Evolutionary conservation across 768 basidiomycete genomes (phyloP).

Genomic region (Kwoniella dendrophila): DNA sequence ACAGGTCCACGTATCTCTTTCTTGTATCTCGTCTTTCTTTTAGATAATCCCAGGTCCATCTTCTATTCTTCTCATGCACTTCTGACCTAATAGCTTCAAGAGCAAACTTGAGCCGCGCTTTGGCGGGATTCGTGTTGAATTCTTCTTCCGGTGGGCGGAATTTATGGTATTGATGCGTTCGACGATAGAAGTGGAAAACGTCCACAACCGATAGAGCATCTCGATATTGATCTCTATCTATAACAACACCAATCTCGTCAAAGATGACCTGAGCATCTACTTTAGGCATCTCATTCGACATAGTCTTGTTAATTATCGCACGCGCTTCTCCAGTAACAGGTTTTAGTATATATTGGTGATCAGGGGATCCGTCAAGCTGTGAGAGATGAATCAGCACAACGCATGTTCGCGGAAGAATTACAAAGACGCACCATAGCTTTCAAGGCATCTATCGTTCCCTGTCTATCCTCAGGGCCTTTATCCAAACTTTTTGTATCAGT

Average conservation of each 20-base stretch:
- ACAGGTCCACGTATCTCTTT: constrained; percentile 78
- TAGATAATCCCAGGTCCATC: constrained; percentile 93
- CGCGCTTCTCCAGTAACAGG: constrained; percentile 96
- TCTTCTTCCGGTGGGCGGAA: constrained; percentile 71
- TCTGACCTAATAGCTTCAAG: constrained; percentile 75
- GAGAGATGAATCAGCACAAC: not conserved
- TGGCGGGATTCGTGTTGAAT: constrained; percentile 65
- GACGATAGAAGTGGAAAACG: constrained; percentile 93
- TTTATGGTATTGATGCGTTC: constrained; percentile 75
- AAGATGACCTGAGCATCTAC: constrained; percentile 86
- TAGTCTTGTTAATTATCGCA: constrained; percentile 80
- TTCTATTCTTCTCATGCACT: constrained; percentile 75
- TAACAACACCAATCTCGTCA: constrained; percentile 85
- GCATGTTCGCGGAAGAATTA: constrained; percentile 1
- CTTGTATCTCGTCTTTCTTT: constrained; percentile 84
- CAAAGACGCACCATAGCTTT: constrained; percentile 65
- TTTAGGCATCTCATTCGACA: constrained; percentile 72
- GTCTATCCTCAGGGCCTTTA: constrained; percentile 63
- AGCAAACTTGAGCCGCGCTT: constrained; percentile 76
- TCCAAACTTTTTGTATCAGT: constrained; percentile 79
- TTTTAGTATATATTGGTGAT: constrained; percentile 91
- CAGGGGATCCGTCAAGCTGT: constrained; percentile 50
- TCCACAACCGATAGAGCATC: constrained; percentile 90
- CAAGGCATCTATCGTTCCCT: constrained; percentile 72
- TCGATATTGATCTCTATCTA: constrained; percentile 93